Percentiles rank a stretch among this genome's conserved stretches.
Evolutionary conservation across 768 basidiomycete species (phyloP).

Genomic region (Trametes punicea): DNA sequence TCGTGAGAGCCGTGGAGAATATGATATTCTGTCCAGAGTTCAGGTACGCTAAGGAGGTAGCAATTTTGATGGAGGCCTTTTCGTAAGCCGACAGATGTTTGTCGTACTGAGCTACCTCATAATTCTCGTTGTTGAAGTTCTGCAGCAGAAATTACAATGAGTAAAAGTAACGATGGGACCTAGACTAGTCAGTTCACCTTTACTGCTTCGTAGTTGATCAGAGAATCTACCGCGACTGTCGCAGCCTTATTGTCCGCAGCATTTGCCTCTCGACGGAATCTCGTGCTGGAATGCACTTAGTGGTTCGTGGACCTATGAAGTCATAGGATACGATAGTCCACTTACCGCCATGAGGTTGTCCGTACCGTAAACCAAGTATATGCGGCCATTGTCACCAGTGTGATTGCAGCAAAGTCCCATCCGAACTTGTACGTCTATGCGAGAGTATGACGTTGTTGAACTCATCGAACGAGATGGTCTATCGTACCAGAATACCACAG

Average conservation of each 20-base stretch:
- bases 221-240: slow-evolving; percentile 86
- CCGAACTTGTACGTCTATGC: slow-evolving; percentile 93
- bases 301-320: too few species aligned
- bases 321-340: not conserved
- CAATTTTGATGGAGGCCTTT: slow-evolving; percentile 89
- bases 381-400: slow-evolving; percentile 74
- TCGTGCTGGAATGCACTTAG: slow-evolving; percentile 52
- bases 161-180: too few species aligned
- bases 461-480: too few species aligned
- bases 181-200: too few species aligned
- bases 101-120: slow-evolving; percentile 90
- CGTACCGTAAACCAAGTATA: slow-evolving; percentile 98
- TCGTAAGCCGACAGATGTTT: slow-evolving; percentile 84
- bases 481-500: slow-evolving; percentile 88
- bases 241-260: slow-evolving; percentile 96
- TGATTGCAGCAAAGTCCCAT: slow-evolving; percentile 94
- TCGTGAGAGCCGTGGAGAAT: slow-evolving; percentile 89
- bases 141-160: slow-evolving; percentile 28
- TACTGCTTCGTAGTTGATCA: slow-evolving; percentile 98
- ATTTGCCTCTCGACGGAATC: slow-evolving; percentile 93
- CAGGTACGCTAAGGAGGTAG: slow-evolving; percentile 87
- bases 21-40: slow-evolving; percentile 98
- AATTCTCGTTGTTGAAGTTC: slow-evolving; percentile 97
- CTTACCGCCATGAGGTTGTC: slow-evolving; percentile 93
- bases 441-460: not conserved